Base-by-base conservation (phyloP, 163 green algal genomes). In the Coccomyxa subellipsoidea region DNA sequence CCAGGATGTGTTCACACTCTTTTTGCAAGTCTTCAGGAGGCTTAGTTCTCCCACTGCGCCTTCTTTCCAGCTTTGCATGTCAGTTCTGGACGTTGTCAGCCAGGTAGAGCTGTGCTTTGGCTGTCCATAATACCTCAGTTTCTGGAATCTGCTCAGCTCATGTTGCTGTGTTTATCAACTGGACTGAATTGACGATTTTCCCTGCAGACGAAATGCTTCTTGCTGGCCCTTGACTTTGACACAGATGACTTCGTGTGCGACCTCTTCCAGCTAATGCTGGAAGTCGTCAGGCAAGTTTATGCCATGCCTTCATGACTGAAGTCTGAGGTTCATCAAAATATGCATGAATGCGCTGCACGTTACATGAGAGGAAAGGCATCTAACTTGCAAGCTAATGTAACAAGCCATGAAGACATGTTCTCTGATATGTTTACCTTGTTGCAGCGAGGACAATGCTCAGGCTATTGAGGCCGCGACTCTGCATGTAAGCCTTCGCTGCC, bases 141-240 rank as follows among this genome's bases (percentile, higher is more conserved):
- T 75, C 7, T 69, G 38, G 9, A n/a, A 23, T n/a, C n/a, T n/a
- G n/a, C n/a, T n/a, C n/a, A n/a, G n/a, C n/a, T n/a, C n/a, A n/a
- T n/a, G n/a, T n/a, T 80, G 36, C 36, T 29, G 18, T 2, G 18
- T 12, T 80, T 54, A 38, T 54, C 47, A 29, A 69, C 76, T 80
- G 36, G 10, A 69, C 2, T 38, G 35, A 69, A 34, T 0, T 73
- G 21, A n/a, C n/a, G 40, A 47, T 1, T 81, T 39, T 12, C 8
- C 7, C 66, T 69, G 37, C 84, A 88, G 84, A 79, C 90, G n/a
- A 91, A 90, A 72, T 89, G 85, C 84, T 92, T 84, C 78, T 77
- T 93, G 66, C 82, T 95, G 37, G 78, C 92, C 66, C 83, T 94
- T 54, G 92, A 95, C 77, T 78, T 93, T n/a, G 78, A 79, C 29